Evolutionary conservation across 2,329 filamentous ascomycete genomes (phyloP).

Genomic region (Penicillium olsonii): DNA sequence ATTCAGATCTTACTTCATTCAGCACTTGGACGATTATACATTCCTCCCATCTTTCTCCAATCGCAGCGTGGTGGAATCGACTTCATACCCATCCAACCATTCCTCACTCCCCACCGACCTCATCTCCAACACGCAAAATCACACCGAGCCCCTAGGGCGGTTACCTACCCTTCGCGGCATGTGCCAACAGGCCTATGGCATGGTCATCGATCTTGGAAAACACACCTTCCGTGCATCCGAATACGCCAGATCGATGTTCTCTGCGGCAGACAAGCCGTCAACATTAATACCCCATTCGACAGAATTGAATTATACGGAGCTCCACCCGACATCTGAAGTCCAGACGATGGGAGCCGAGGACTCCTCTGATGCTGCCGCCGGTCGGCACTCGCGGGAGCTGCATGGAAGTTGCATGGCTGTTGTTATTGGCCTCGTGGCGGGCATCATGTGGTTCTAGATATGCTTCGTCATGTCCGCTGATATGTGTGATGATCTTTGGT

Average conservation of each 20-base stretch:
- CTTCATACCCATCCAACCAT: constrained; percentile 13
- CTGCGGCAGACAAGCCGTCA: neutral
- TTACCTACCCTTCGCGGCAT: constrained; percentile 15
- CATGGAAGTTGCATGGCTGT: constrained; percentile 41
- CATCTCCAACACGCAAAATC: constrained; percentile 2
- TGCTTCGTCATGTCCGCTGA: constrained; percentile 7
- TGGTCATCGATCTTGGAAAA: constrained; percentile 16
- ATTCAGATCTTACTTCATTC: constrained; percentile 33
- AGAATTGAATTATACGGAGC: neutral
- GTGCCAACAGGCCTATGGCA: constrained; percentile 39
- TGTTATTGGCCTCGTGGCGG: constrained; percentile 37
- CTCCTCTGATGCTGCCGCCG: constrained; percentile 25
- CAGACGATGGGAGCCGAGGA: constrained; percentile 19
- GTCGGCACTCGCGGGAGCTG: constrained; percentile 29
- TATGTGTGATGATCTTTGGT: constrained; percentile 18
- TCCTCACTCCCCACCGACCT: constrained; percentile 9
- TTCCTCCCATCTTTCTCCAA: constrained; percentile 24
- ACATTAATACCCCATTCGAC: constrained; percentile 2
- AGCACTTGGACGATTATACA: constrained; percentile 31
- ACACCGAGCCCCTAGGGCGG: neutral
- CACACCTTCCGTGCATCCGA: constrained; percentile 3
- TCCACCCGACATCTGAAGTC: constrained; percentile 3
- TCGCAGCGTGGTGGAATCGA: constrained; percentile 12
- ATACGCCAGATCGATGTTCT: constrained; percentile 5
- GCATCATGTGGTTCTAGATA: constrained; percentile 40